Evolutionary conservation across 2,329 filamentous ascomycete species (phyloP).

Genomic region (Cordyceps tenuipes): DNA sequence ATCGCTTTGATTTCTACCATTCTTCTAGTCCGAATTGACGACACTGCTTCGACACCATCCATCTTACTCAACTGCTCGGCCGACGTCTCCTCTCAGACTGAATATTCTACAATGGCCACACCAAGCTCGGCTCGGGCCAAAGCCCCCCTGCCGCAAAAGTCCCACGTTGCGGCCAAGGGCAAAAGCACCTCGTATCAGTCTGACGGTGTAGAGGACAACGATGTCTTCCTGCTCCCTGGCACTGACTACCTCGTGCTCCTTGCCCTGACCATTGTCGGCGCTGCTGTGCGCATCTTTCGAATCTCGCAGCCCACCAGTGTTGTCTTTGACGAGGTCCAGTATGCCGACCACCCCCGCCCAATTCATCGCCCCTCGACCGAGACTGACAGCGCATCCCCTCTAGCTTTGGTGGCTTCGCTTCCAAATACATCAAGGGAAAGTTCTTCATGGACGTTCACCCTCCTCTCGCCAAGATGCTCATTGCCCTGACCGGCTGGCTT

Average conservation of each 20-base stretch:
- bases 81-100: neutral
- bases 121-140: conserved; percentile 27
- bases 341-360: conserved; percentile 33
- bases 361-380: neutral
- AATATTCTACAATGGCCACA: conserved; percentile 24
- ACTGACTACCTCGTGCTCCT: conserved; percentile 76
- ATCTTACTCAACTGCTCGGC: neutral
- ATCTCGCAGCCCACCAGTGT: conserved; percentile 96
- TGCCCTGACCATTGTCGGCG: conserved; percentile 64
- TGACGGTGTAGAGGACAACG: conserved; percentile 76
- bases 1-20: neutral
- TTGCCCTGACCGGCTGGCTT: conserved; percentile 88
- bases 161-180: conserved; percentile 27
- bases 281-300: conserved; percentile 78
- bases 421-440: conserved; percentile 97
- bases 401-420: conserved; percentile 95
- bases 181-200: conserved; percentile 57
- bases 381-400: conserved; percentile 9
- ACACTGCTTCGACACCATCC: neutral
- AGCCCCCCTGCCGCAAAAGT: conserved; percentile 27
- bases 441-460: conserved; percentile 99
- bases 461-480: conserved; percentile 90
- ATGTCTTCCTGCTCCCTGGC: conserved; percentile 77
- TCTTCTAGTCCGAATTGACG: conserved; percentile 5
- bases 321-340: conserved; percentile 99